Conservation (phyloP, 495 filamentous ascomycete genomes). For the Lasiosphaeria miniovina region DNA sequence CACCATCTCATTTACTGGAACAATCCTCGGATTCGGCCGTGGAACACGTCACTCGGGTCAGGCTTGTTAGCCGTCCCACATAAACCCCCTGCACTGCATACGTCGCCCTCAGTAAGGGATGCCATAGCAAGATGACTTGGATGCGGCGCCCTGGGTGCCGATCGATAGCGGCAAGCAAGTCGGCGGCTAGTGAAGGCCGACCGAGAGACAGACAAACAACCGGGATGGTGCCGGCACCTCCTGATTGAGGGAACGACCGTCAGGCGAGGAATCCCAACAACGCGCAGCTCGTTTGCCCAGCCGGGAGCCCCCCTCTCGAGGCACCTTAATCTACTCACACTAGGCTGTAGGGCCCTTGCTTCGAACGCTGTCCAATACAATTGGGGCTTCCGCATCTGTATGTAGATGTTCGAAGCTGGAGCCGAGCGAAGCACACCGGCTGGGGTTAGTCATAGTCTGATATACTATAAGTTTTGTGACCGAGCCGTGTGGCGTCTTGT, state of each 20-base stretch:
- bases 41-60: not conserved
- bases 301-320: not conserved
- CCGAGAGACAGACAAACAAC: not conserved
- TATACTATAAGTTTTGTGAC: conserved; percentile 1
- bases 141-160: not conserved
- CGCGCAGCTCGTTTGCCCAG: not conserved
- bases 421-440: conserved; percentile 6
- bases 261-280: no score
- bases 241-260: not conserved
- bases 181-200: not conserved
- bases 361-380: not conserved
- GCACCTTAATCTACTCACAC: no score
- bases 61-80: not conserved
- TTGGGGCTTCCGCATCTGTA: not conserved
- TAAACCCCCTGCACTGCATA: not conserved
- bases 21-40: not conserved
- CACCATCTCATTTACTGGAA: not conserved
- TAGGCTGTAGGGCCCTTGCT: not conserved
- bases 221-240: conserved; percentile 1
- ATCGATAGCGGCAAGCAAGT: conserved; percentile 8
- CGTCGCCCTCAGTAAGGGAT: not conserved
- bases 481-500: conserved; percentile 6
- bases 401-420: conserved; percentile 1
- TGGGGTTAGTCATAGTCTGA: not conserved
- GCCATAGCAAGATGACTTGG: not conserved